phyloP scores from a whole-genome alignment of 768 basidiomycete species.

The Gymnopilus junonius region DNA sequence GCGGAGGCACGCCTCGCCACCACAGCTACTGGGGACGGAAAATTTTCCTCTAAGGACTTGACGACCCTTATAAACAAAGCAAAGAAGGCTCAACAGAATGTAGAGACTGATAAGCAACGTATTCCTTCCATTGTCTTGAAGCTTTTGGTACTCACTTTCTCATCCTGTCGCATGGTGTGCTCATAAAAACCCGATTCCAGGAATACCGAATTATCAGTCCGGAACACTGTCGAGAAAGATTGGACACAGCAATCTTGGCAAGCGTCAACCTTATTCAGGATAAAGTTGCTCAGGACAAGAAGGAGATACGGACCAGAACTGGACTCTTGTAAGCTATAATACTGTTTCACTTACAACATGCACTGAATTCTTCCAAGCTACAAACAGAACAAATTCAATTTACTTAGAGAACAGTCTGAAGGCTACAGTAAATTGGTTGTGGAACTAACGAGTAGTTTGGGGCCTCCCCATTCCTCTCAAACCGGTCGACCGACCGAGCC shows the following conservation, averaged over 20 bases:
- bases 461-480: constrained; percentile 69
- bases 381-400: constrained; percentile 98
- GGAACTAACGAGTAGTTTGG: constrained; percentile 79
- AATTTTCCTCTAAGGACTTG: constrained; percentile 25
- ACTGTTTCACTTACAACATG: neutral
- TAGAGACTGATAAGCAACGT: constrained; percentile 66
- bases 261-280: constrained; percentile 73
- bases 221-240: constrained; percentile 70
- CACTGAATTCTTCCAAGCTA: constrained; percentile 54
- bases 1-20: constrained; percentile 54
- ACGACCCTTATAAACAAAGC: constrained; percentile 36
- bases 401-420: constrained; percentile 96
- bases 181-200: constrained; percentile 39
- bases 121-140: constrained; percentile 61
- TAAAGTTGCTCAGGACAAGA: constrained; percentile 69
- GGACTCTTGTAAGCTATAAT: constrained; percentile 71
- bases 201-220: constrained; percentile 59
- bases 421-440: constrained; percentile 93
- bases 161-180: constrained; percentile 3
- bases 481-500: constrained; percentile 72
- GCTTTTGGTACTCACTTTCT: constrained; percentile 54
- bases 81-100: constrained; percentile 52
- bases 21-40: constrained; percentile 36
- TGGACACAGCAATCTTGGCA: constrained; percentile 69
- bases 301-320: constrained; percentile 80